phyloP scores from a whole-genome alignment of 2,329 filamentous ascomycete genomes.

The Herpomyces periplanetae region DNA sequence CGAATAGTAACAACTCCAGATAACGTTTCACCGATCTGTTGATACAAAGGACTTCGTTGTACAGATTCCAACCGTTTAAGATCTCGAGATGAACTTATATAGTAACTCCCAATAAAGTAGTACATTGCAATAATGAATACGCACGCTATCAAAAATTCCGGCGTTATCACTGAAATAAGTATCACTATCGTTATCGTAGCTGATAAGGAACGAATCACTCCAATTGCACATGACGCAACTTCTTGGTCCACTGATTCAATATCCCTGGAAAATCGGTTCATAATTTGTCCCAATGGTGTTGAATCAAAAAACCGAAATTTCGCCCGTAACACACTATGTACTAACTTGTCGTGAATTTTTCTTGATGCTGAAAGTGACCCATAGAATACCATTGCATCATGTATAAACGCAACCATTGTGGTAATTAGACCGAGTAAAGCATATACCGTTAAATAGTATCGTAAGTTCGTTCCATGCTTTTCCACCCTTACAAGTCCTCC shows the following conservation, averaged over 20 bases:
- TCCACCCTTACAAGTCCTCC: slow-evolving; percentile 1
- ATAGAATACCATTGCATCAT: slow-evolving; percentile 64
- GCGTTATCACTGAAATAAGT: slow-evolving; percentile 56
- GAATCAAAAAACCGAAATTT: slow-evolving; percentile 95
- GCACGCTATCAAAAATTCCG: slow-evolving; percentile 53
- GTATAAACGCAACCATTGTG: slow-evolving; percentile 35
- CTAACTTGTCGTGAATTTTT: slow-evolving; percentile 37
- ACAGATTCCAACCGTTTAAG: slow-evolving; percentile 80
- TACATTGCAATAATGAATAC: slow-evolving; percentile 52
- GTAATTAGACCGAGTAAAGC: slow-evolving; percentile 37
- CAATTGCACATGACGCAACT: slow-evolving; percentile 60
- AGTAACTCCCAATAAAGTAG: slow-evolving; percentile 44
- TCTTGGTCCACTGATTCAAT: slow-evolving; percentile 82
- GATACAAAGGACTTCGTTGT: slow-evolving; percentile 70
- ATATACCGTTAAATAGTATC: slow-evolving; percentile 51
- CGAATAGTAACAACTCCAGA: slow-evolving; percentile 84
- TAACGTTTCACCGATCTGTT: slow-evolving; percentile 86
- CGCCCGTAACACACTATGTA: slow-evolving; percentile 41
- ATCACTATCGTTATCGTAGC: slow-evolving; percentile 47
- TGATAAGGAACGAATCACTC: slow-evolving; percentile 21
- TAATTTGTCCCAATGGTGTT: slow-evolving; percentile 71
- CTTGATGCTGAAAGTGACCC: slow-evolving; percentile 61
- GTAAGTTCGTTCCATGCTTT: slow-evolving; percentile 8
- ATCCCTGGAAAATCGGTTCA: slow-evolving; percentile 96
- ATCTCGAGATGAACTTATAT: slow-evolving; percentile 67